Conservation (phyloP, 176 grass and related monocot species). For the Microstegium vimineum region DNA sequence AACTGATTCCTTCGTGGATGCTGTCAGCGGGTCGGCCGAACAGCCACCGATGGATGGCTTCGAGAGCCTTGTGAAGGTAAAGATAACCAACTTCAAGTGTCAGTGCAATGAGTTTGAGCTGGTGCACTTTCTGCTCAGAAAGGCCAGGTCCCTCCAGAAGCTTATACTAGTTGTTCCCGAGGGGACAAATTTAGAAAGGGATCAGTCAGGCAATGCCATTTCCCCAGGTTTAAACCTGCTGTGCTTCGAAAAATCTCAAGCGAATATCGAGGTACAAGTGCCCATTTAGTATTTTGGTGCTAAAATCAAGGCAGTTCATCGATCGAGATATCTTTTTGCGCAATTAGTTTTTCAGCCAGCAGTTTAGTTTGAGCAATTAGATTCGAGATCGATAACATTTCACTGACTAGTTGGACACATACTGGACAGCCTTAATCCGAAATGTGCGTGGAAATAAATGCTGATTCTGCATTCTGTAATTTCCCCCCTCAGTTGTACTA, state of each 20-base stretch:
- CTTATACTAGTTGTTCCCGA: neutral
- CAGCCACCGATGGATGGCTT: neutral
- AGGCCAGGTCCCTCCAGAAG: neutral
- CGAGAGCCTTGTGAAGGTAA: neutral
- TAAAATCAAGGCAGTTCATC: neutral
- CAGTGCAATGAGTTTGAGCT: neutral
- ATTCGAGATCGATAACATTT: neutral
- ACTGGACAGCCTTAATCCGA: neutral
- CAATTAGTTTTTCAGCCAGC: neutral
- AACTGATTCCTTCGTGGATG: neutral
- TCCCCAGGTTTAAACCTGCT: neutral
- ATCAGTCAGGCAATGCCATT: neutral
- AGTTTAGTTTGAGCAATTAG: neutral
- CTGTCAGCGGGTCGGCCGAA: neutral
- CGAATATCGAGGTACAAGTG: neutral
- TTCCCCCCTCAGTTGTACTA: neutral
- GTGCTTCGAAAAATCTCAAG: neutral
- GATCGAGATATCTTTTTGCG: neutral
- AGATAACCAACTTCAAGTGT: neutral
- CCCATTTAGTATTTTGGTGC: neutral
- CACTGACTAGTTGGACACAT: neutral
- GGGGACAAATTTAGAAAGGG: neutral
- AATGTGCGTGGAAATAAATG: neutral
- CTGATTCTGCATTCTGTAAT: neutral
- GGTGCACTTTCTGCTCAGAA: neutral